A percentile compares a stretch with the other conserved stretches of the same genome.
These are phyloP conservation scores for Monilinia vaccinii-corymbosi DNA, from an alignment of 2,329 filamentous ascomycete genomes.

Conservation along the genomic window DNA sequence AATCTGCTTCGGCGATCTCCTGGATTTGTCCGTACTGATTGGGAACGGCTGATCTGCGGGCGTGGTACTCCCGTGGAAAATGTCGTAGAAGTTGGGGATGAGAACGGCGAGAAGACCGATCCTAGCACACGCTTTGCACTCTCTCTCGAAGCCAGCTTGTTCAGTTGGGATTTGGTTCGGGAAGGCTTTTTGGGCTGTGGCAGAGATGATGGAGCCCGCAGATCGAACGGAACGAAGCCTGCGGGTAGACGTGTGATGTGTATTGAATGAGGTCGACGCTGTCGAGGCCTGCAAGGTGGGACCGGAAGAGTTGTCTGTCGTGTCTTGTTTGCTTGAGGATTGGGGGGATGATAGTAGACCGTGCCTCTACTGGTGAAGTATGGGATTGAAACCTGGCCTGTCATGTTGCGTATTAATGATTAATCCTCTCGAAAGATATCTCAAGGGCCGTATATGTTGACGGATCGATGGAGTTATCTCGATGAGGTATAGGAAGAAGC, in stretches of 20 bases:
- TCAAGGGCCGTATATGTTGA: neutral
- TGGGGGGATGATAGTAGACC: conserved; percentile 23
- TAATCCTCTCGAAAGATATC: neutral
- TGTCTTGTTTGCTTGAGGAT: conserved; percentile 11
- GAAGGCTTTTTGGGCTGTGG: conserved; percentile 27
- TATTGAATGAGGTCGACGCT: conserved; percentile 45
- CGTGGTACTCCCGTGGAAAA: conserved; percentile 18
- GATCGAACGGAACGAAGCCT: conserved; percentile 34
- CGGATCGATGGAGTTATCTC: neutral
- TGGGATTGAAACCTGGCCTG: conserved; percentile 19
- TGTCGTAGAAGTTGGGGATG: conserved; percentile 12
- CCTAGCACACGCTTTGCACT: conserved; percentile 29
- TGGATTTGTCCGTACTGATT: conserved; percentile 16
- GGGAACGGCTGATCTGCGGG: conserved; percentile 16
- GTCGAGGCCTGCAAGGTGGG: conserved; percentile 41
- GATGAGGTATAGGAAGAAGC: neutral
- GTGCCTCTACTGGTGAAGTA: conserved; percentile 24
- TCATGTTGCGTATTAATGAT: conserved; percentile 25
- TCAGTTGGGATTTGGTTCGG: conserved; percentile 30
- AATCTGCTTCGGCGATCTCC: conserved; percentile 19
- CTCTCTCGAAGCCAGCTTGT: conserved; percentile 39
- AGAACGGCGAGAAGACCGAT: conserved; percentile 26
- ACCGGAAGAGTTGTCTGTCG: conserved; percentile 26
- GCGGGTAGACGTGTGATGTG: conserved; percentile 42
- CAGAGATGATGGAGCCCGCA: conserved; percentile 23